Evolutionary conservation across 179 eudicot species (phyloP).

Genomic region (Spinacia oleracea): DNA sequence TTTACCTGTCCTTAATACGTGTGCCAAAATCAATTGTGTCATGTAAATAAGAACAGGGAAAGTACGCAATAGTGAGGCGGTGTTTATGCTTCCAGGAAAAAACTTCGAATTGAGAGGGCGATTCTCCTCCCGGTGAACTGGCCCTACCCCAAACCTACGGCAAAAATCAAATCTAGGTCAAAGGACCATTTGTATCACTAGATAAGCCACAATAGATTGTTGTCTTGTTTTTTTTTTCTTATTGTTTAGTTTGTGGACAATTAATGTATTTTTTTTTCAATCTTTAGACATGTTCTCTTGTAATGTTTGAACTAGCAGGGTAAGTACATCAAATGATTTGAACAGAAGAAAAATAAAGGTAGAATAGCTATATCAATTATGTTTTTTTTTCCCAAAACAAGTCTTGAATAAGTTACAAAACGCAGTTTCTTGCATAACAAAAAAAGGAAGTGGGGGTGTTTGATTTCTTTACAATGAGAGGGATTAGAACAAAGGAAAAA

Average conservation of each 20-base stretch:
- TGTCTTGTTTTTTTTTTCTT: slow-evolving; percentile 5
- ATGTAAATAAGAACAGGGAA: too few relatives aligned
- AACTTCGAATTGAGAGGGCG: too few relatives aligned
- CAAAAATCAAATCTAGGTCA: too few relatives aligned
- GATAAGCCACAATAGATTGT: slow-evolving; percentile 29
- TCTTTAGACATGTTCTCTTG: not conserved
- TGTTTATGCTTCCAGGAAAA: too few relatives aligned
- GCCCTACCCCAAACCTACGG: too few relatives aligned
- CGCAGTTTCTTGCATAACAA: not conserved
- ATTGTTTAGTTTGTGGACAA: not conserved
- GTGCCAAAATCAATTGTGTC: too few relatives aligned
- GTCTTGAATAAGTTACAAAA: not conserved
- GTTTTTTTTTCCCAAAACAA: not conserved
- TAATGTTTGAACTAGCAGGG: not conserved
- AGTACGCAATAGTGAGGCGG: too few relatives aligned
- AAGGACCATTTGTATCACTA: too few relatives aligned
- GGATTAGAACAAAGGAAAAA: not conserved
- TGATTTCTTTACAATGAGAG: not conserved
- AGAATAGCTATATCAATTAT: too few relatives aligned
- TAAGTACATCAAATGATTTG: not conserved
- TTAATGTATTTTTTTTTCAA: not conserved
- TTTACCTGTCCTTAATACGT: too few relatives aligned
- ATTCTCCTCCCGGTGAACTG: too few relatives aligned
- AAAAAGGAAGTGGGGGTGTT: not conserved
- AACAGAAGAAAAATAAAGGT: too few relatives aligned